Evolutionary conservation across 1,284 basidiomycete species (phyloP), one percentile per base, ranked within the genome.

Genomic region (Apiotrichum mycotoxinovorans): DNA sequence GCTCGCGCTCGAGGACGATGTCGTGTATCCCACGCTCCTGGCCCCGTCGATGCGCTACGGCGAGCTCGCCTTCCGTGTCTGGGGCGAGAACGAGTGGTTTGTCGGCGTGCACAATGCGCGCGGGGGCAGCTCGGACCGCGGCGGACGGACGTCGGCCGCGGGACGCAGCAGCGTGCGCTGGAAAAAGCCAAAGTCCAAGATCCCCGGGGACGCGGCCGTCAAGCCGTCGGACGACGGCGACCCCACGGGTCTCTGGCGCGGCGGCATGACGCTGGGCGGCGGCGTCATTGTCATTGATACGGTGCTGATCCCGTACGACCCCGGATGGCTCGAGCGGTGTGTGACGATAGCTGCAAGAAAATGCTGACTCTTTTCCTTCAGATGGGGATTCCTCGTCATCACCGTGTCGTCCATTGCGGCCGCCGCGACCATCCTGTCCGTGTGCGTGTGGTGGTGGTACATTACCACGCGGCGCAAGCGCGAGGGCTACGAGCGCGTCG

Each of bases 81-180:
- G 72, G 37, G 78, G 77, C 14, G 77, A 75, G 37, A 67, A 71
- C 54, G 71, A 63, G 14, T 90, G 85, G 73, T 78, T 92, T 48
- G 86, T 96, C n/a, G 93, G 95, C 8, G 92, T 98, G 72, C 87
- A 88, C 76, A 87, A 87, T 48, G 91, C 92, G 2, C 81, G 91
- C 14, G 91, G 91, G 10, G 61, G 61, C 10, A 84, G 84, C 12
- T 80, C 86, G 37, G 85, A 84, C 50, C 44, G 92, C 69, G 88
- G 85, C 79, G 94, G 92, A 14, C 81, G 81, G 25, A 84, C 98
- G 2, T 71, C 88, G 15, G 80, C 81, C 3, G 92, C 88, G 83
- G 95, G 95, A 12, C 83, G 91, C 47, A 86, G 89, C 14, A 91
- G 88, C 33, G 78, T 79, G 0, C 63, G 69, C 47, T 80, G 80